Base-by-base conservation (phyloP, 2,329 filamentous ascomycete species). In the Zymoseptoria brevis region DNA sequence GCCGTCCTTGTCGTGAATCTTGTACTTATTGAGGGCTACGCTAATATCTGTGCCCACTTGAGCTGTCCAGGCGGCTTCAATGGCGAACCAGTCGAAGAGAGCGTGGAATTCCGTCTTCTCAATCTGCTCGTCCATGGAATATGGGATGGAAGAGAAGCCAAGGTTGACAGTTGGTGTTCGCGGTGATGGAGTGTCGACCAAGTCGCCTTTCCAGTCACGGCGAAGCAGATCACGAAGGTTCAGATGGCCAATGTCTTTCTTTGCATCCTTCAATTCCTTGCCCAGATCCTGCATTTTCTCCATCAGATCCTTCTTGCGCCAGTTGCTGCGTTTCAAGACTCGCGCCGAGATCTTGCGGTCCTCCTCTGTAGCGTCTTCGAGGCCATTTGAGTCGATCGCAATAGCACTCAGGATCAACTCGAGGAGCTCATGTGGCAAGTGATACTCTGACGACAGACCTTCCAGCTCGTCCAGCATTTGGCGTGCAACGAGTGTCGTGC, bases 51-150 rank as follows among this genome's bases (percentile, higher is more conserved):
- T 73, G 30, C 75, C 74, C 8, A 74, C 69, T 59, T 77, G 72
- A 4, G 77, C 76, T 0, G 77, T 79, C 77, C 77, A 79, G 1
- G 77, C 77, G 9, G 77, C 76, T 55, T 79, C 75, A 26, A 79
- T 69, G 2, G 76, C 76, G 58, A 79, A 79, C 77, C 77, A 79
- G 64, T 79, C 73, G 53, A 79, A 79, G 4, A 79, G 72, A 62
- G 77, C 76, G 52, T 72, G 69, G 58, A 77, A 79, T 26, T 78
- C 76, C 0, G 77, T 79, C 64, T 75, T 77, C 8, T 69, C 62
- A 57, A 79, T 77, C 60, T 78, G 76, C 53, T 76, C 72, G 30
- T 78, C 76, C 66, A 79, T 69, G 1, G 75, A 77, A 69, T 74
- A 78, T 0, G 77, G 77, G 50, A 79, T 74, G 0, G 75, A 77